A percentile compares a stretch with the other conserved stretches of the same genome.
Evolutionary conservation across 495 filamentous ascomycete genomes (phyloP).

Genomic region (Neurospora sp.): DNA sequence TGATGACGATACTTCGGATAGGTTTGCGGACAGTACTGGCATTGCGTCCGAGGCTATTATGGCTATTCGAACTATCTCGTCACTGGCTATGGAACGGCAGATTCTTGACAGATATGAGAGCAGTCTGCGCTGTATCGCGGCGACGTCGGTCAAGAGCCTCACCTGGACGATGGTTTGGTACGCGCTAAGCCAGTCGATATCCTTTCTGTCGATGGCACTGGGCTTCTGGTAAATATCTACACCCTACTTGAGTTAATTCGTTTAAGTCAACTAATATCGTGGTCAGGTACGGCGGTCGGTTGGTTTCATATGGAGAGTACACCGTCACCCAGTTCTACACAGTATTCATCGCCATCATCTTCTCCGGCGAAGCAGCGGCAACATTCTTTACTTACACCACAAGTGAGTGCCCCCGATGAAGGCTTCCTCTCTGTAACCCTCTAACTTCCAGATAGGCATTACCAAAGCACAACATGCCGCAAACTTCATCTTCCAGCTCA

Average conservation of each 20-base stretch:
- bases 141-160: conserved; percentile 23
- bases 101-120: conserved; percentile 31
- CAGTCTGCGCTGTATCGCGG: conserved; percentile 23
- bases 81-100: conserved; percentile 41
- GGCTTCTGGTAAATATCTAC: conserved; percentile 23
- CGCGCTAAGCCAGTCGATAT: conserved; percentile 31
- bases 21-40: conserved; percentile 44
- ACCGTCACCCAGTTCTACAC: conserved; percentile 22
- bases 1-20: conserved; percentile 35
- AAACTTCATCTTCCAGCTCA: conserved; percentile 28
- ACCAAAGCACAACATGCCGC: conserved; percentile 29
- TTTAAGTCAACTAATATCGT: background rate
- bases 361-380: conserved; percentile 30
- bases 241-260: background rate
- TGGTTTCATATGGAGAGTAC: conserved; percentile 27
- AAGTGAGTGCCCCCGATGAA: conserved; percentile 6
- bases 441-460: conserved; percentile 2
- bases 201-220: conserved; percentile 28
- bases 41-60: conserved; percentile 46
- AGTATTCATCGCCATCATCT: conserved; percentile 32
- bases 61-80: conserved; percentile 46
- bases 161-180: conserved; percentile 26
- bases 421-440: background rate
- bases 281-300: conserved; percentile 24
- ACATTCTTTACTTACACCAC: conserved; percentile 33